A percentile compares a stretch with the other conserved stretches of the same genome.
Evolutionary conservation across 2,329 filamentous ascomycete genomes (phyloP).

Genomic region (Zelopaecilomyces penicillatus): DNA sequence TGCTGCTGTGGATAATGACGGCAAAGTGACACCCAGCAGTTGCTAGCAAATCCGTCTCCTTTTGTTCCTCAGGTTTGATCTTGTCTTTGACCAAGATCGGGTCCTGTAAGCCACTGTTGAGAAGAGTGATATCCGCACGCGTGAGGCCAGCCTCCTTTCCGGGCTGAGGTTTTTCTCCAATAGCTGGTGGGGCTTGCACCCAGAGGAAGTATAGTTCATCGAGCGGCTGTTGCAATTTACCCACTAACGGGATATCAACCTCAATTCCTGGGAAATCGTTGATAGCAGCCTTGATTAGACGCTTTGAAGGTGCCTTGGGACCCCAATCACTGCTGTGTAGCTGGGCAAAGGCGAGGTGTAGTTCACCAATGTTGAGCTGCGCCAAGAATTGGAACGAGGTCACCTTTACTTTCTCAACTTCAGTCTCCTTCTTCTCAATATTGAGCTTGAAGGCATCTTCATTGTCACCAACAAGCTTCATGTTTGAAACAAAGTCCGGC

Average conservation of each 20-base stretch:
- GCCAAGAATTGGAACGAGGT: slow-evolving; percentile 11
- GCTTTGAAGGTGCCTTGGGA: slow-evolving; percentile 8
- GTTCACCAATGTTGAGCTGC: slow-evolving; percentile 1
- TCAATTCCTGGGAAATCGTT: slow-evolving; percentile 6
- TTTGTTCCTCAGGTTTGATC: not conserved
- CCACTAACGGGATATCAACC: slow-evolving; percentile 20
- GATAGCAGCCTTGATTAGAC: slow-evolving; percentile 12
- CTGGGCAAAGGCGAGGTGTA: slow-evolving; percentile 2
- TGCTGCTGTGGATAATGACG: slow-evolving; percentile 11
- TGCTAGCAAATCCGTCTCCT: too few species aligned
- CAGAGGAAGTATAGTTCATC: slow-evolving; percentile 26
- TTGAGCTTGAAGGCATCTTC: slow-evolving; percentile 3
- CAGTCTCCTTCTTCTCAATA: slow-evolving; percentile 1
- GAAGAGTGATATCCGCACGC: not conserved
- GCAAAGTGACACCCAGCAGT: slow-evolving; percentile 17
- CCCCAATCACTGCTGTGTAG: slow-evolving; percentile 8
- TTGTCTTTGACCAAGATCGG: slow-evolving; percentile 5
- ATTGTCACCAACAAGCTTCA: not conserved
- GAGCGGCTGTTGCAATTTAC: slow-evolving; percentile 23
- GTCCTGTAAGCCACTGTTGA: too few species aligned
- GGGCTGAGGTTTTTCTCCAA: not conserved
- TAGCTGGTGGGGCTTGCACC: slow-evolving; percentile 15
- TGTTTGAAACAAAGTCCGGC: slow-evolving; percentile 8
- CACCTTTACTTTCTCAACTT: too few species aligned
- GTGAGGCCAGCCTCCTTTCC: not conserved